Evolutionary conservation across 73 alveolate species (phyloP), one percentile per base, ranked within the genome.

Genomic region (Loxodes magnus): DNA sequence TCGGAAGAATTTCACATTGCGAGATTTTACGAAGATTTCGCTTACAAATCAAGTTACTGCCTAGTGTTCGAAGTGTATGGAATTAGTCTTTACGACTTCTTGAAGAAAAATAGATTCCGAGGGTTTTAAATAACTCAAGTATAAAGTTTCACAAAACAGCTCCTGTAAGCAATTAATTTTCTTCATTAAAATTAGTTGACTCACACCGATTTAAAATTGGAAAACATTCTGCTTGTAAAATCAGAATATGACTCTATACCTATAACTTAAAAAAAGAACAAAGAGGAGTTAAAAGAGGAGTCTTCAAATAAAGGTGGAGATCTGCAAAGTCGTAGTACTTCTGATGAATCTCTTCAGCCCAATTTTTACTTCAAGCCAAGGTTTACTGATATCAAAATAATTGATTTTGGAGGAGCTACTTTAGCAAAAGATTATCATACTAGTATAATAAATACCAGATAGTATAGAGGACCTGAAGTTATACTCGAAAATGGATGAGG

Each of bases 401-500:
- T 93, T 19, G 99, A 93, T 67, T 88, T 93, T 56, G 99, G 99
- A 7, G 93, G 97, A 3, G 96, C 98, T 16, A 87, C 94, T 16
- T 69, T 56, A 54, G 64, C 52, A 28, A 61, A 48, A 16, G 90
- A 82, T 43, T 74, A 86, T 43, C 95, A 81, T 55, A 79, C 91
- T 20, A 51, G 70, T 7, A 81, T 76, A 48, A 89, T 93, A 7
- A 93, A 93, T 65, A 93, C 99, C 24, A 64, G 99, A 27, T 87
- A 93, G 57, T 93, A 93, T 58, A 46, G 98, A 22, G 96, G 96
- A 10, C 99, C 99, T 5, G 99, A 93, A 79, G 98, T 89, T 17
- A 84, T 89, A 12, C 51, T 93, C 20, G 75, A 87, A 60, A 60
- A 85, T 49, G 67, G 86, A 12, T 81, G 97, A 94, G 73, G 77